These are phyloP conservation scores for Fusarium neocosmosporiellum DNA, from an alignment of 2,329 filamentous ascomycete genomes.

Conservation along the genomic window DNA sequence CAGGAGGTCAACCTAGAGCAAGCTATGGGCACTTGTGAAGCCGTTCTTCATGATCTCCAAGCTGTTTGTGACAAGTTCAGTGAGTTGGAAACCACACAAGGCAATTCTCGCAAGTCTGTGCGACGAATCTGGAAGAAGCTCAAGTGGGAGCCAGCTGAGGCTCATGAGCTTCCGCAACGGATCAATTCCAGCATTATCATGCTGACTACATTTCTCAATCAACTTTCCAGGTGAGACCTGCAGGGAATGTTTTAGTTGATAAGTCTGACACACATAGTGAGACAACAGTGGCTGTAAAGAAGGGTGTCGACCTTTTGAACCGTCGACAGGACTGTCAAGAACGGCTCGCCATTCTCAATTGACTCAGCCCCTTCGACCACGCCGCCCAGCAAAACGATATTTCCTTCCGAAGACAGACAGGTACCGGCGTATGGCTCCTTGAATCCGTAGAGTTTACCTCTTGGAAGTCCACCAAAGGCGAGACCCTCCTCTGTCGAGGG, in stretches of 20 bases:
- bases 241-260: too few relatives aligned
- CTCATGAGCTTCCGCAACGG: fast-evolving
- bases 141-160: not conserved
- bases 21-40: not conserved
- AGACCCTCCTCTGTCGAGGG: conserved; percentile 53
- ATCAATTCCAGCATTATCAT: fast-evolving
- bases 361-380: not conserved
- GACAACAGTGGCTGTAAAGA: not conserved
- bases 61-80: not conserved
- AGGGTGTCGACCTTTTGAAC: not conserved
- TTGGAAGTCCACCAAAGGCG: conserved; percentile 43
- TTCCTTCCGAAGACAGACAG: fast-evolving
- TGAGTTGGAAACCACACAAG: fast-evolving
- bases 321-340: not conserved
- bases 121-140: not conserved
- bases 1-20: fast-evolving
- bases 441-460: fast-evolving
- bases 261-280: not conserved
- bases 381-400: fast-evolving
- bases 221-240: not conserved
- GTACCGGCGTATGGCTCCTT: fast-evolving
- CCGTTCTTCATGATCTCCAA: not conserved
- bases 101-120: not conserved
- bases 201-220: fast-evolving
- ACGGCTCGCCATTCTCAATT: not conserved